Evolutionary conservation across 2,329 filamentous ascomycete genomes (phyloP), one percentile per base, ranked within the genome.

Genomic region (Talaromyces funiculosus): DNA sequence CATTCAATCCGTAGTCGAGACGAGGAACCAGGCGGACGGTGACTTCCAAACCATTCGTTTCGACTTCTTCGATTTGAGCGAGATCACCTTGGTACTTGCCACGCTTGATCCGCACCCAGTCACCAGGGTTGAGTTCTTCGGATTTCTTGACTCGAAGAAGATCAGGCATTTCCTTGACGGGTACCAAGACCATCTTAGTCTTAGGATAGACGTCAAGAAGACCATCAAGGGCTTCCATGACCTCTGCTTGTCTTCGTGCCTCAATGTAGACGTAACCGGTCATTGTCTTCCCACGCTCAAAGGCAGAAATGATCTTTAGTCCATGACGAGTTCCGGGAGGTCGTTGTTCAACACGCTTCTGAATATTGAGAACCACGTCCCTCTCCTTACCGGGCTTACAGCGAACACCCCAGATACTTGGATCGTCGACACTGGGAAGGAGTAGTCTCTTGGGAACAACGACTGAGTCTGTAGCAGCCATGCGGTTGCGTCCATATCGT

Each of bases 161-260:
- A 75, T 97, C 94, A 1, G 94, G 93, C 87, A 97, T 96, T 75
- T 99, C 94, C 74, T 96, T 96, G 69, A 97, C 92, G 53, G 94
- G 90, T 43, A 99, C 91, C 56, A 97, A 80, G 47, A 92, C 85
- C 78, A 94, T 88, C 75, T 92, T 94, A 29, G 86, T 89, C 60
- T 91, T 86, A 58, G 93, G 90, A 73, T 97, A 99, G 38, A 96
- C 89, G 70, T 96, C 92, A 63, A 90, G 84, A 69, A 99, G 85
- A 43, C 88, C 90, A 63, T 96, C 90, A 43, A 96, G 80, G 7
- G 91, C 90, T 57, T 87, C 82, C 69, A 92, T 80, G 66, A 97
- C 90, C 75, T 97, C 92, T 49, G 90, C 90, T 72, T 94, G 89
- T 64, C 90, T 86, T 67, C 89, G 86, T 12, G 94, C 93, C 76